Conservation (phyloP, 2,329 filamentous ascomycete genomes). For the Pyrenophora tritici-repentis region DNA sequence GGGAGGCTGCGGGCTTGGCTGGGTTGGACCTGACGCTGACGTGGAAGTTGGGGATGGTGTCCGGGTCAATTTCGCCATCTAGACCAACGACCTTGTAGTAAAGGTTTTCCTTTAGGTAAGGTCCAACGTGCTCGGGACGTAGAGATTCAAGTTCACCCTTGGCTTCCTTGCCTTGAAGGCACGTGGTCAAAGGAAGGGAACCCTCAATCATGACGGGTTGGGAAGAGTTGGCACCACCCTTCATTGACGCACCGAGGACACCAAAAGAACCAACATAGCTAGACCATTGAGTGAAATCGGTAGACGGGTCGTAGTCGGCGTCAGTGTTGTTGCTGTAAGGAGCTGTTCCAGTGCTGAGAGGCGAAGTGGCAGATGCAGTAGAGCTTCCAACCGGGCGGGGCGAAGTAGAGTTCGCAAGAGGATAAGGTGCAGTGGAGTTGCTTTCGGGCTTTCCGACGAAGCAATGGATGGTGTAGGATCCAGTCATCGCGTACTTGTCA, state of each 20-base stretch:
- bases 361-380: slow-evolving; percentile 11
- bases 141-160: slow-evolving; percentile 39
- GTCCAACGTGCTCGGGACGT: slow-evolving; percentile 38
- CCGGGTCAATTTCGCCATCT: slow-evolving; percentile 37
- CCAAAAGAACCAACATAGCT: slow-evolving; percentile 43
- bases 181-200: slow-evolving; percentile 41
- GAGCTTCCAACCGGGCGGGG: slow-evolving; percentile 26
- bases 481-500: slow-evolving; percentile 42
- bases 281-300: slow-evolving; percentile 36
- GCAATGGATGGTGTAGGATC: slow-evolving; percentile 46
- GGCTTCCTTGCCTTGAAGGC: slow-evolving; percentile 41
- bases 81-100: slow-evolving; percentile 43
- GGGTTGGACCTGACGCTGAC: slow-evolving; percentile 39
- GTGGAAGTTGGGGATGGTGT: slow-evolving; percentile 41
- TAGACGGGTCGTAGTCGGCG: slow-evolving; percentile 30
- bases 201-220: slow-evolving; percentile 38
- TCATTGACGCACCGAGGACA: slow-evolving; percentile 38
- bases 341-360: slow-evolving; percentile 8
- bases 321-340: slow-evolving; percentile 28
- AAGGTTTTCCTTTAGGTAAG: slow-evolving; percentile 43
- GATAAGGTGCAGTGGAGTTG: slow-evolving; percentile 24
- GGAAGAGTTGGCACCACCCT: slow-evolving; percentile 29
- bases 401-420: slow-evolving; percentile 19
- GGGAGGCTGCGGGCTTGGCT: slow-evolving; percentile 31
- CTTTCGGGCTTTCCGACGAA: slow-evolving; percentile 38